Evolutionary conservation across 2,329 filamentous ascomycete genomes (phyloP).

Genomic region (Penicillium sp.): DNA sequence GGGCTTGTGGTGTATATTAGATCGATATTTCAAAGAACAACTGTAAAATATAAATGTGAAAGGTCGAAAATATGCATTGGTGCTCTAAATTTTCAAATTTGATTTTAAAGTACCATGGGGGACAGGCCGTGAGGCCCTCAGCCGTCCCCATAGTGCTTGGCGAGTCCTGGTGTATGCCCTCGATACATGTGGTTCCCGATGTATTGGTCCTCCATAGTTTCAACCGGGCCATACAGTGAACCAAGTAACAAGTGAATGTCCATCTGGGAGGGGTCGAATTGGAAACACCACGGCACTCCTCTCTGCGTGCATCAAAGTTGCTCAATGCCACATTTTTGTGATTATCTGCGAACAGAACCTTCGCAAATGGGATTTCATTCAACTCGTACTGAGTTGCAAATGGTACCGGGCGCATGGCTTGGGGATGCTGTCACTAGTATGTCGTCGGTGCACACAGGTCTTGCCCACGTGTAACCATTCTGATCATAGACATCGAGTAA

Average conservation of each 20-base stretch:
- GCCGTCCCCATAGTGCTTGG: neutral
- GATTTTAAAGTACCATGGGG: neutral
- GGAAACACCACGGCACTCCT: neutral
- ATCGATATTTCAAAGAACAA: neutral
- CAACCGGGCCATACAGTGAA: neutral
- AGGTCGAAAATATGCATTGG: neutral
- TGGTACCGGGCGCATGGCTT: neutral
- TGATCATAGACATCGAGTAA: neutral
- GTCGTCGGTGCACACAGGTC: neutral
- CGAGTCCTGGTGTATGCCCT: neutral
- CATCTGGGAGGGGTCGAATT: neutral
- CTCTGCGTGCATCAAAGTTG: neutral
- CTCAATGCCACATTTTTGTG: neutral
- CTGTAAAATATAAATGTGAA: neutral
- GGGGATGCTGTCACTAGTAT: neutral
- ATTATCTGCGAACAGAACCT: neutral
- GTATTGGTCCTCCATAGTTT: neutral
- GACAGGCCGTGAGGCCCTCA: neutral
- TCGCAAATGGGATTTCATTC: neutral
- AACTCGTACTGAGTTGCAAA: neutral
- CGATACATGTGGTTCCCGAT: neutral
- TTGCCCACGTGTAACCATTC: neutral
- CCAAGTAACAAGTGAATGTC: neutral
- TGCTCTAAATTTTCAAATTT: neutral
- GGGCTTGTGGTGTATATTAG: neutral